A percentile compares a stretch with the other conserved stretches of the same genome.
These are phyloP conservation scores for Physcomitrium patens DNA, from an alignment of 225 moss, liverwort and hornwort genomes.

Conservation along the genomic window DNA sequence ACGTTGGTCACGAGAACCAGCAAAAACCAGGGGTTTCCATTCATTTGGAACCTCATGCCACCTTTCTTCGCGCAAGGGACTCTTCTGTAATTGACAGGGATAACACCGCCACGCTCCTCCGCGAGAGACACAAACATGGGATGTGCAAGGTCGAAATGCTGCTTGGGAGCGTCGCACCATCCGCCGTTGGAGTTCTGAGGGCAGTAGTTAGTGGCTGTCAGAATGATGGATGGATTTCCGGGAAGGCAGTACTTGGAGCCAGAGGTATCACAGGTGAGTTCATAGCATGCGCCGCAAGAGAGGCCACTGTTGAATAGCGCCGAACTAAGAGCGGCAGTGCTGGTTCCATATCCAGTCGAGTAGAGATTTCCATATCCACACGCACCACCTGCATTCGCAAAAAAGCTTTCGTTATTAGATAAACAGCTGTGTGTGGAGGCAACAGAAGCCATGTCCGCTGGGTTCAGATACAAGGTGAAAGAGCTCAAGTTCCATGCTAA, in stretches of 20 bases:
- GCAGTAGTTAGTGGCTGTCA: slow-evolving; percentile 67
- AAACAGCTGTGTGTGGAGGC: background rate
- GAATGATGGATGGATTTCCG: slow-evolving; percentile 30
- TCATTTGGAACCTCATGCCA: slow-evolving; percentile 64
- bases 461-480: too few relatives aligned
- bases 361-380: slow-evolving; percentile 67
- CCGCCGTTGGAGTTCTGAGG: slow-evolving; percentile 54
- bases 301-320: slow-evolving; percentile 60
- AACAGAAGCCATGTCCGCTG: too few relatives aligned
- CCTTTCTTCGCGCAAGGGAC: slow-evolving; percentile 66
- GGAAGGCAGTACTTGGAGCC: slow-evolving; percentile 55
- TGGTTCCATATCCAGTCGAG: slow-evolving; percentile 53
- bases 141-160: slow-evolving; percentile 66
- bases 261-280: slow-evolving; percentile 37
- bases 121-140: slow-evolving; percentile 58
- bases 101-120: slow-evolving; percentile 48
- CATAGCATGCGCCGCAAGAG: slow-evolving; percentile 57
- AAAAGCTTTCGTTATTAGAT: background rate
- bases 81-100: slow-evolving; percentile 58
- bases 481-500: too few relatives aligned
- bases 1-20: slow-evolving; percentile 81
- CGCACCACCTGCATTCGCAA: slow-evolving; percentile 50
- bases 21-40: slow-evolving; percentile 83
- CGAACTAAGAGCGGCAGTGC: slow-evolving; percentile 56
- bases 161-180: slow-evolving; percentile 55